Base-by-base conservation (phyloP, 352 stramenopile genomes). In the Pythium sp. region DNA sequence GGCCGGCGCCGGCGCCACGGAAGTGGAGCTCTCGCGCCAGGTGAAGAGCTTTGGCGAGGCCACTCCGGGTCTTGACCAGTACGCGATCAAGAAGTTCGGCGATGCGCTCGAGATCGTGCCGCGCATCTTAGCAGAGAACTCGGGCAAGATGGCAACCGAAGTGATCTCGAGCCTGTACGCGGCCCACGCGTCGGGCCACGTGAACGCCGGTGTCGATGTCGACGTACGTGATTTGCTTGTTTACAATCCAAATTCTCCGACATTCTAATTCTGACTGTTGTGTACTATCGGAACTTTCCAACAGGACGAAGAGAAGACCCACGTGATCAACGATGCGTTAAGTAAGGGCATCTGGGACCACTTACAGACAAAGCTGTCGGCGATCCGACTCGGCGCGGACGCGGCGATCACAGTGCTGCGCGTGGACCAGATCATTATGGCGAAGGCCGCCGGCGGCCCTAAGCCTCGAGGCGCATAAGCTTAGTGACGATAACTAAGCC, bases 361-460 rank as follows among this genome's bases (percentile, higher is more conserved):
- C 73, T 90, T 98, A 72, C 73, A 87, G 64, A 98, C 97, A 26
- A 99, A 99, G 88, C 82, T 91, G 72, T 98, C 91, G 67, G 98
- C 98, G 64, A 92, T 99, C 72, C 92, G 97, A 69, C 88, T 99
- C 26, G 97, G 97, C 58, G 92, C 98, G 41, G 98, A 99, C 81
- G 97, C 97, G 41, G 97, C 96, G 32, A 95, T 99, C 68, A 99
- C 98, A 54, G 96, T 99, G 65, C 86, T 99, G 34, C 97, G 97
- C 79, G 97, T 99, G 36, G 98, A 99, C 89, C 97, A 99, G 85
- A 99, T 99, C 81, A 99, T 99, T 88, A 99, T 99, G 98, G 84
- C 90, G 69, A 99, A 99, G 82, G 79, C 93, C 53, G 96, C 96
- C 43, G 96, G 96, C 36, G 96, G 96, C 46, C 96, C 96, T 26